Evolutionary conservation across 2,329 filamentous ascomycete genomes (phyloP), one percentile per base, ranked within the genome.

Genomic region (Monilinia vaccinii-corymbosi): DNA sequence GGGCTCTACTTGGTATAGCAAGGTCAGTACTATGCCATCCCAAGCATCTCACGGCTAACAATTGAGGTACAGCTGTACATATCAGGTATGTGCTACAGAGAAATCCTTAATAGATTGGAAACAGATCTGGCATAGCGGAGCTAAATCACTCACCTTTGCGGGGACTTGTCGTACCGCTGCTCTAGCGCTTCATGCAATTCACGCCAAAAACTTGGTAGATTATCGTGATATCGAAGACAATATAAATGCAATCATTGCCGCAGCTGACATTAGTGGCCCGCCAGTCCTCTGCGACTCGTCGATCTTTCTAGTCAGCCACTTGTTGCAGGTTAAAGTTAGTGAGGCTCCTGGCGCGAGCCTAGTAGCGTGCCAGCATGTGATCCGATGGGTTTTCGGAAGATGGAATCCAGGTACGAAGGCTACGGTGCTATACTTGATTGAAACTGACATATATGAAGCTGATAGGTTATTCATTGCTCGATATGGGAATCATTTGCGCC

Each of bases 1-100:
- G 94, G 94, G 87, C 91, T 21, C 84, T 96, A 77, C 73, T 97
- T 56, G 87, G 86, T n/a, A 83, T 91, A 70, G 79, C 89, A 63
- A 89, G 88, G 90, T 92, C 76, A 70, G 79, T 73, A 28, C 23
- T 16, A 23, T 23, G 7, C 38, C 49, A n/a, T 34, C 25, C 11
- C 21, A 60, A 11, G 23, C n/a, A n/a, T n/a, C 42, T 21, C 13
- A 31, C 45, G 16, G 11, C 46, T 65, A 28, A 62, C 59, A 58
- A 64, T 63, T 66, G 36, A 58, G n/a, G 52, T 38, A 57, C 25
- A 81, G 79, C 65, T 78, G 81, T 67, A 75, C 79, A 34, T 67
- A 75, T 50, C 77, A 81, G 64, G 64, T 66, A 32, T 63, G 67
- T 46, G 74, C 81, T 23, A 73, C 69, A 23, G 72, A 64, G 8